phyloP scores from a whole-genome alignment of 805 yeast genomes.

The Danielia oregonensis region DNA sequence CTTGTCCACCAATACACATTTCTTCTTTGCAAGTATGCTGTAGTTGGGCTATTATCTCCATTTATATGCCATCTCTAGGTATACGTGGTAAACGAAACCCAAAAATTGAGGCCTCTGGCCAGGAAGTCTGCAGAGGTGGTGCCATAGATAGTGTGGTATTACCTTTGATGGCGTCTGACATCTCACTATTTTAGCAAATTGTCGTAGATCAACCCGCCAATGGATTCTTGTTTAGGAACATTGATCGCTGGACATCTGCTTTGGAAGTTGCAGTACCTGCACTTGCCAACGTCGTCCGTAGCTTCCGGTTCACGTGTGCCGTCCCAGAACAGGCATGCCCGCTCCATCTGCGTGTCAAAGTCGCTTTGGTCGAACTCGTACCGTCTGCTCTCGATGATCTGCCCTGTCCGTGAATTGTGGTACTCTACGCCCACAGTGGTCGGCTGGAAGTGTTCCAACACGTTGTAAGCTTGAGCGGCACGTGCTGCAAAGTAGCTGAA shows the following conservation, averaged over 20 bases:
- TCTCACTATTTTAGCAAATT: slow-evolving; percentile 1
- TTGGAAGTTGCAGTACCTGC: slow-evolving; percentile 54
- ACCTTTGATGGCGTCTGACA: slow-evolving; percentile 21
- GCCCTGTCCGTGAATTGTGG: slow-evolving; percentile 32
- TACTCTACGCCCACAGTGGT: slow-evolving; percentile 51
- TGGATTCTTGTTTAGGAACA: background rate
- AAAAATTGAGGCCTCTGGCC: slow-evolving; percentile 14
- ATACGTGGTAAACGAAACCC: slow-evolving; percentile 43
- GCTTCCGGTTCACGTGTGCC: slow-evolving; percentile 51
- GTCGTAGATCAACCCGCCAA: background rate
- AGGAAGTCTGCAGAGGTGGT: slow-evolving; percentile 22
- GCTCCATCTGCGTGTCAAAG: slow-evolving; percentile 25
- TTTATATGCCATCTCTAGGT: slow-evolving; percentile 31
- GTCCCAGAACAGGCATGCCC: slow-evolving; percentile 51
- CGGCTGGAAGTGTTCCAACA: slow-evolving; percentile 34
- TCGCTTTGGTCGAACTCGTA: slow-evolving; percentile 34
- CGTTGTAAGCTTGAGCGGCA: slow-evolving; percentile 42
- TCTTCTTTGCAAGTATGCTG: too few relatives aligned
- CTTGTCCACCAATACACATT: background rate
- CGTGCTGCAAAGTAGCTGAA: slow-evolving; percentile 54
- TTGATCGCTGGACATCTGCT: slow-evolving; percentile 15
- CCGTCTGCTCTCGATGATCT: slow-evolving; percentile 34
- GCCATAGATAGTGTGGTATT: slow-evolving; percentile 21
- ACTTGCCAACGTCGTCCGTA: slow-evolving; percentile 38
- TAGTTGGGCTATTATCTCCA: slow-evolving; percentile 36